These are phyloP conservation scores for Plantago ovata DNA, from an alignment of 257 asterid genomes.

Conservation along the genomic window DNA sequence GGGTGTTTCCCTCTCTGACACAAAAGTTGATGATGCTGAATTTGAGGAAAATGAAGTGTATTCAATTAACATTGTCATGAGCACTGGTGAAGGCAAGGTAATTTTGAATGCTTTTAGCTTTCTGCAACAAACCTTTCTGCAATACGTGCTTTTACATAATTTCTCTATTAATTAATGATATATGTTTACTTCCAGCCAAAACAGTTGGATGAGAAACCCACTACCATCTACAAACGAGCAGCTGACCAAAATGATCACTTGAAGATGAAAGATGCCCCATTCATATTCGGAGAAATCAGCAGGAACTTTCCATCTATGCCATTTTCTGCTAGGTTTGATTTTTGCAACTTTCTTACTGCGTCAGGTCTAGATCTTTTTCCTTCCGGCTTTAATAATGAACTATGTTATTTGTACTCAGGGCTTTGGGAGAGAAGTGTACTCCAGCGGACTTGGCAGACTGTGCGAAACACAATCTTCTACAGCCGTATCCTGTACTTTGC, in stretches of 20 bases:
- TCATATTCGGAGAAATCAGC: constrained; percentile 87
- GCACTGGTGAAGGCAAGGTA: constrained; percentile 98
- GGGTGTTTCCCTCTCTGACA: constrained; percentile 66
- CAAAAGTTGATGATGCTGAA: constrained; percentile 89
- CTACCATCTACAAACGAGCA: constrained; percentile 88
- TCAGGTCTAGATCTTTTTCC: not conserved
- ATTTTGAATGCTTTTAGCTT: not conserved
- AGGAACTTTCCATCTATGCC: constrained; percentile 87
- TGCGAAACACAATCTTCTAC: constrained; percentile 84
- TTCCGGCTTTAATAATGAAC: constrained; percentile 3
- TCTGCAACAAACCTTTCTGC: not conserved
- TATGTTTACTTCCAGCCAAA: no score
- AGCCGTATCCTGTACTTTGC: constrained; percentile 91
- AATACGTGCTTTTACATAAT: no score
- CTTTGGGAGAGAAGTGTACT: constrained; percentile 93
- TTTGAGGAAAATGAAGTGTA: constrained; percentile 96
- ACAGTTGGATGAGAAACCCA: constrained; percentile 87
- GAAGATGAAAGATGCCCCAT: constrained; percentile 91
- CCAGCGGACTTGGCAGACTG: constrained; percentile 85
- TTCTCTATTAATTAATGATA: no score
- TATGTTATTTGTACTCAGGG: constrained; percentile 39
- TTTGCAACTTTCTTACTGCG: not conserved
- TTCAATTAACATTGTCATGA: constrained; percentile 71
- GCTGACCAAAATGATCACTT: constrained; percentile 80
- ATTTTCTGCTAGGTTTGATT: constrained; percentile 67